A percentile compares a stretch with the other conserved stretches of the same genome.
These are phyloP conservation scores for Schizosaccharomyces cryophilus DNA, from an alignment of 805 yeast genomes.

Conservation along the genomic window DNA sequence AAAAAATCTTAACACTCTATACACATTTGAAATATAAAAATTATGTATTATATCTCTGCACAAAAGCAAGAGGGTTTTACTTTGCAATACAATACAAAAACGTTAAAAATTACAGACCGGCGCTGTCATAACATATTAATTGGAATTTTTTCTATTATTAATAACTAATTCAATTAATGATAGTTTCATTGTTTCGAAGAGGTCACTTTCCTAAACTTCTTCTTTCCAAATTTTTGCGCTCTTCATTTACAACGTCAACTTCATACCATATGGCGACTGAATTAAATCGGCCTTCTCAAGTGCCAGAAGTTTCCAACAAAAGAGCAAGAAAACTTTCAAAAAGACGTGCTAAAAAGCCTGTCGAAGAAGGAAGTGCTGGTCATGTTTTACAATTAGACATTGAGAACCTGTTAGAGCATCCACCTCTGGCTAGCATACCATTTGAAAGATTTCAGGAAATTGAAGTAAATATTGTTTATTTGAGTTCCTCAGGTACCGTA, in stretches of 20 bases:
- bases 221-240: background rate
- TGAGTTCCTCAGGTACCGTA: constrained; percentile 29
- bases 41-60: too few relatives aligned
- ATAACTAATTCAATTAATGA: too few relatives aligned
- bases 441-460: constrained; percentile 29
- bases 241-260: background rate
- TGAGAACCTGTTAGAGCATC: constrained; percentile 6
- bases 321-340: background rate
- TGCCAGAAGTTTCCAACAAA: background rate
- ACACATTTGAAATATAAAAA: too few relatives aligned
- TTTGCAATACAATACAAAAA: too few relatives aligned
- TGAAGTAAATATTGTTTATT: constrained; percentile 30
- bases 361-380: constrained; percentile 5
- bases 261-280: background rate
- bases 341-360: constrained; percentile 11
- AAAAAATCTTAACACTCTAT: too few relatives aligned
- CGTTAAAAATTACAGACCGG: too few relatives aligned
- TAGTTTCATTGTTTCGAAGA: too few relatives aligned
- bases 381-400: constrained; percentile 4
- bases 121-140: too few relatives aligned
- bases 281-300: background rate
- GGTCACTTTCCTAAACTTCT: too few relatives aligned
- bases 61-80: too few relatives aligned
- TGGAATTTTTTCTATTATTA: too few relatives aligned
- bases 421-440: constrained; percentile 9